Evolutionary conservation across 805 yeast genomes (phyloP).

Genomic region (Starmerella roubikii): DNA sequence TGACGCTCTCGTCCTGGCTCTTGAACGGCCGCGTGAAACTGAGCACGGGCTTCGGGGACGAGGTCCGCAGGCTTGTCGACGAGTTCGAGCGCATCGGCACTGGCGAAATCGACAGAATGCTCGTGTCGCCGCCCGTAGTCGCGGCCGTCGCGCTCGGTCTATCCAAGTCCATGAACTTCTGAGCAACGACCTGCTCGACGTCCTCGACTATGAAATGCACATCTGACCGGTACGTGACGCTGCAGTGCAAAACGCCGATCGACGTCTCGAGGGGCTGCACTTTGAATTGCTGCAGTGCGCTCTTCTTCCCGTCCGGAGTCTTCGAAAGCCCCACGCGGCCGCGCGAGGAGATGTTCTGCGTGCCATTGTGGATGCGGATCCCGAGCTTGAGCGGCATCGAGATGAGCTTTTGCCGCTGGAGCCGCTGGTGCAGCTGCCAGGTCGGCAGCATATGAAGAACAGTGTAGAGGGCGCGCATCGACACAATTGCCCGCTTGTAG

Average conservation of each 20-base stretch:
- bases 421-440: constrained; percentile 39
- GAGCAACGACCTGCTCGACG: constrained; percentile 48
- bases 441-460: constrained; percentile 58
- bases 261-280: constrained; percentile 64
- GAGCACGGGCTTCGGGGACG: constrained; percentile 12
- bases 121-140: neutral
- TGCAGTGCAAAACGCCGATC: constrained; percentile 55
- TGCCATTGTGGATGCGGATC: constrained; percentile 56
- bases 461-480: constrained; percentile 63
- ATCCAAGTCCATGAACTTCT: constrained; percentile 42
- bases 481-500: constrained; percentile 58
- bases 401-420: constrained; percentile 30
- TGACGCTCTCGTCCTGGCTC: constrained; percentile 9
- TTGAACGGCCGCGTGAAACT: constrained; percentile 19
- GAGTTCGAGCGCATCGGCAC: neutral
- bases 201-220: constrained; percentile 54
- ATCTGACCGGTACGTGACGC: constrained; percentile 69
- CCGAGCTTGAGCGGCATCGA: constrained; percentile 36
- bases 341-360: constrained; percentile 60
- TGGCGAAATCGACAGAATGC: too few relatives aligned
- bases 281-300: constrained; percentile 47
- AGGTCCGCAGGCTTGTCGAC: neutral
- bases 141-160: constrained; percentile 1
- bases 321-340: constrained; percentile 79
- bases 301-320: constrained; percentile 36